Base-by-base conservation (phyloP, 2,329 filamentous ascomycete genomes). In the Trichoderma sp. region DNA sequence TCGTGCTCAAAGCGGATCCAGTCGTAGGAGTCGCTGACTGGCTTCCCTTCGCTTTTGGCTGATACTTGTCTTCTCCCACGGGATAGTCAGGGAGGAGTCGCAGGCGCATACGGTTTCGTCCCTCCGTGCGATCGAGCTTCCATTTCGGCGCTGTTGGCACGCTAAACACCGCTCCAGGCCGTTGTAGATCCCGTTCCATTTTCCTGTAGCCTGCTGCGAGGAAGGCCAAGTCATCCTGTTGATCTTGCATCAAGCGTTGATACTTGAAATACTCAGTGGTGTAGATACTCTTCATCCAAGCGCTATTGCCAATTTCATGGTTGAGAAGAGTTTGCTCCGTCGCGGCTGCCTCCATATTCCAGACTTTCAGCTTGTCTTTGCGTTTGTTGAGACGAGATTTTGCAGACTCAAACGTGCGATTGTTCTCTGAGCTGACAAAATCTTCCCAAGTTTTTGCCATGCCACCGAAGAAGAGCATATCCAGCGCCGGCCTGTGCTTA, bases 211-310 rank as follows among this genome's bases (percentile, higher is more conserved):
- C 87, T 0, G 92, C 89, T 53, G 88, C 88, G 71, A 96, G 87
- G 76, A 93, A 97, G 1, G 87, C 85, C 69, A 92, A 86, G 75
- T 94, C 95, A 76, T 99, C 96, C 74, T 97, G 94, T 75, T 97
- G 93, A 75, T 99, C 96, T 79, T 99, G 96, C 66, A 94, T 82
- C 19, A 92, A 86, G 71, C 96, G 87, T 77, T 98, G 95, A 72
- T 97, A 91, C 77, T 97, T 98, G 76, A 95, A 88, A 73, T 96
- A 91, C 77, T 99, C 96, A 0, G 95, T 93, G 60, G 91, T 90
- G 78, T 95, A 96, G 52, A 99, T 97, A 75, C 97, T 98, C 74
- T 94, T 93, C 83, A 95, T 92, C 96, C 95, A 99, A 70, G 95
- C 91, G 52, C 88, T 91, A 68, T 96, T 95, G 0, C 93, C 92